Percentiles rank a stretch among this genome's conserved stretches.
Conservation (phyloP, 306 rosid species). For the Dalbergia cultrata region DNA sequence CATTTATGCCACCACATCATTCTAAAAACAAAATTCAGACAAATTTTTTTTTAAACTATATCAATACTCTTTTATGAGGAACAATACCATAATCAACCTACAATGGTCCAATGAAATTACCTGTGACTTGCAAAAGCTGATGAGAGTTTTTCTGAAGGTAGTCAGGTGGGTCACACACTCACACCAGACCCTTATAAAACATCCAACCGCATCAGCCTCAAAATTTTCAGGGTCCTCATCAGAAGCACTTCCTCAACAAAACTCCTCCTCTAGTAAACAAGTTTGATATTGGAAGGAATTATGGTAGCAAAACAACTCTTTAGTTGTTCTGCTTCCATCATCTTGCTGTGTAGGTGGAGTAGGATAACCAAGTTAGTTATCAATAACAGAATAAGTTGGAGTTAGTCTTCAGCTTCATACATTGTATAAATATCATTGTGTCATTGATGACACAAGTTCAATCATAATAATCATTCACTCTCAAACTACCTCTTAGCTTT, state of each 20-base stretch:
- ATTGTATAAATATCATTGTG: too few relatives aligned
- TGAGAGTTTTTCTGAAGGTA: constrained; percentile 67
- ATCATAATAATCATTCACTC: too few relatives aligned
- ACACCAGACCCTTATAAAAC: constrained; percentile 62
- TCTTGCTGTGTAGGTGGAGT: too few relatives aligned
- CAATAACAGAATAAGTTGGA: too few relatives aligned
- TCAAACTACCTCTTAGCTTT: too few relatives aligned
- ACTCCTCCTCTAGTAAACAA: constrained; percentile 58
- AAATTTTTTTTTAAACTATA: too few relatives aligned
- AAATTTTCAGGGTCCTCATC: constrained; percentile 49
- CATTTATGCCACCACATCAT: too few relatives aligned
- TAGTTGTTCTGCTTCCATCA: background rate
- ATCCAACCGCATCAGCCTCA: constrained; percentile 59
- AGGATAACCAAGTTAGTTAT: too few relatives aligned
- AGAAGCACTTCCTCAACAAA: constrained; percentile 54
- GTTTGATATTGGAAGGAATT: constrained; percentile 57
- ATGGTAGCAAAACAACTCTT: constrained; percentile 65
- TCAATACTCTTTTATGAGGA: too few relatives aligned
- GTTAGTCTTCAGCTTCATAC: too few relatives aligned
- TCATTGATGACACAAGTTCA: too few relatives aligned
- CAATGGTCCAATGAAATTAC: constrained; percentile 44
- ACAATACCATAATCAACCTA: background rate
- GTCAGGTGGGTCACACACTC: constrained; percentile 67
- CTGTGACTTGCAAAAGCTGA: constrained; percentile 65
- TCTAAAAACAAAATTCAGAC: too few relatives aligned